A percentile compares a stretch with the other conserved stretches of the same genome.
These are phyloP conservation scores for Zygotorulaspora sp. DNA, from an alignment of 805 yeast genomes.

Conservation along the genomic window DNA sequence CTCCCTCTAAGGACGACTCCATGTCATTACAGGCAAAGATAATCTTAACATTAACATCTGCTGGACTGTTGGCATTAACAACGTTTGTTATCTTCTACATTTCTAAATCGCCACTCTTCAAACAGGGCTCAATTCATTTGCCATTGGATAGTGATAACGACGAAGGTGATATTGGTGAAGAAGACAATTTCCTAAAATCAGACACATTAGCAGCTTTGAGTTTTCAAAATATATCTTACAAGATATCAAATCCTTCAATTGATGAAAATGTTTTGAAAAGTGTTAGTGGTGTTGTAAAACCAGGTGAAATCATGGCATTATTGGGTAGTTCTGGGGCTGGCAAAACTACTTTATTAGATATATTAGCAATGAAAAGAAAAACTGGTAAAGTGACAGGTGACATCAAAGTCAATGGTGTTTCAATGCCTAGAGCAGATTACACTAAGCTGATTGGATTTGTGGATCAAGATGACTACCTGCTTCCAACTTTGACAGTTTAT, in stretches of 20 bases:
- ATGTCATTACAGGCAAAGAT: constrained; percentile 40
- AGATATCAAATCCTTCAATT: constrained; percentile 14
- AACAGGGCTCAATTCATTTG: constrained; percentile 24
- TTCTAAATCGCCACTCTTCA: constrained; percentile 60
- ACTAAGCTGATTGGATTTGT: constrained; percentile 83
- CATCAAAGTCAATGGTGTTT: constrained; percentile 67
- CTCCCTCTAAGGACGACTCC: constrained; percentile 45
- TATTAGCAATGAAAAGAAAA: constrained; percentile 83
- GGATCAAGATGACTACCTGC: constrained; percentile 87
- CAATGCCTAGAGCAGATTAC: constrained; percentile 41
- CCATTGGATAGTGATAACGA: constrained; percentile 18
- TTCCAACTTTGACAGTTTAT: constrained; percentile 91
- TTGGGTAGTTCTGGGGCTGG: constrained; percentile 99
- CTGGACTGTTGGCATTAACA: constrained; percentile 35
- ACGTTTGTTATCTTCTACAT: constrained; percentile 40
- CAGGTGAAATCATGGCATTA: constrained; percentile 88
- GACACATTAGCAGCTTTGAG: constrained; percentile 66
- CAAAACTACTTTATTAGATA: constrained; percentile 88
- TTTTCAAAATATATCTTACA: constrained; percentile 67
- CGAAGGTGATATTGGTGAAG: constrained; percentile 11
- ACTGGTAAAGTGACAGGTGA: constrained; percentile 65
- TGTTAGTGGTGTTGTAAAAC: constrained; percentile 72
- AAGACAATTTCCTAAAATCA: constrained; percentile 45
- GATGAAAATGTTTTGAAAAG: constrained; percentile 48
- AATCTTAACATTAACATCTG: constrained; percentile 38